phyloP scores from a whole-genome alignment of 495 filamentous ascomycete species.

The Penicillium fimorum region DNA sequence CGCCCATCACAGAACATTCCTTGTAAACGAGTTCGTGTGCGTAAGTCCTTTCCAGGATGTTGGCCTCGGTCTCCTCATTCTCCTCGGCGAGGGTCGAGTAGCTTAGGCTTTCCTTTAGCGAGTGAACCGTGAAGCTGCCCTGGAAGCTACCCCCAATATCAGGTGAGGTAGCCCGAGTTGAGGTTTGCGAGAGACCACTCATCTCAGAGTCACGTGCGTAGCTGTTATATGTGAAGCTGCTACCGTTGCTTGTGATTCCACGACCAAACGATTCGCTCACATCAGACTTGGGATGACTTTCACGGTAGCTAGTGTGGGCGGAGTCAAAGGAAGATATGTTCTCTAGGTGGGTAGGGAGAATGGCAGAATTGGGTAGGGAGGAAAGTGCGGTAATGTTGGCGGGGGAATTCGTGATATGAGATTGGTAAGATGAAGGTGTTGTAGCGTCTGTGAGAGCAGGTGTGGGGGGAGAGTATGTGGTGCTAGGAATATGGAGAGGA shows the following conservation, averaged over 20 bases:
- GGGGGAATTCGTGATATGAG: conserved; percentile 24
- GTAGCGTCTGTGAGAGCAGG: conserved; percentile 42
- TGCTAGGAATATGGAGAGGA: conserved; percentile 41
- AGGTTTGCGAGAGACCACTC: conserved; percentile 75
- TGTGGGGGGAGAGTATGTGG: conserved; percentile 36
- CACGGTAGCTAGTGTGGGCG: conserved; percentile 22
- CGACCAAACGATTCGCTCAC: conserved; percentile 41
- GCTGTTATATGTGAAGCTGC: conserved; percentile 73
- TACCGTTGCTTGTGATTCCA: conserved; percentile 53
- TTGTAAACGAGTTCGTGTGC: conserved; percentile 92
- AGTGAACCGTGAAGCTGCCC: conserved; percentile 40
- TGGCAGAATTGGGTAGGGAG: conserved; percentile 31
- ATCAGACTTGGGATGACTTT: conserved; percentile 39
- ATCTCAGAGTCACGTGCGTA: conserved; percentile 75
- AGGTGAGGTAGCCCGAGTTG: conserved; percentile 87
- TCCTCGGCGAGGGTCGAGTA: conserved; percentile 69
- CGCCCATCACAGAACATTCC: conserved; percentile 91
- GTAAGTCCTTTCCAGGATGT: conserved; percentile 78
- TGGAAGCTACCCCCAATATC: conserved; percentile 52
- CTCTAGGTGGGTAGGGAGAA: conserved; percentile 41
- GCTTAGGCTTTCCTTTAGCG: conserved; percentile 55
- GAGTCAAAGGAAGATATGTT: conserved; percentile 34
- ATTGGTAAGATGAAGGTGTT: conserved; percentile 46
- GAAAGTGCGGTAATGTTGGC: conserved; percentile 25
- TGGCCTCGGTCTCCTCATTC: conserved; percentile 73